phyloP scores from a whole-genome alignment of 148 eudicot genomes.

The Heliosperma pusillum region DNA sequence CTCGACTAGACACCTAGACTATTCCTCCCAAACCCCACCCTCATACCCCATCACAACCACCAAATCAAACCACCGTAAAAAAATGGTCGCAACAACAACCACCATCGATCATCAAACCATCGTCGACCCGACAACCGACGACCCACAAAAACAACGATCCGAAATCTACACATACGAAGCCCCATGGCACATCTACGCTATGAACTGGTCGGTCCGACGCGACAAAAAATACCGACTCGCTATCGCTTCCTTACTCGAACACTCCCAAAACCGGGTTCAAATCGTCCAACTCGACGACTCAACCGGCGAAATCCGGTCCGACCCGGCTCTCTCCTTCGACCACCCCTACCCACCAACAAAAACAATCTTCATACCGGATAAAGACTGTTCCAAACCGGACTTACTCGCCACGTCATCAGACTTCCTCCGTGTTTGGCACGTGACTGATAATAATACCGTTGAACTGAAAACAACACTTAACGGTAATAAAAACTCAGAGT shows the following conservation, averaged over 20 bases:
- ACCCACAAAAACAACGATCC: conserved; percentile 55
- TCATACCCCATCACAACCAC: neutral
- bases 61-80: neutral
- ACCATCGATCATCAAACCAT: conserved; percentile 31
- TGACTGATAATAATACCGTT: conserved; percentile 31
- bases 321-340: conserved; percentile 42
- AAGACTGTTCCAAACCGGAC: conserved; percentile 39
- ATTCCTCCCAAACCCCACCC: neutral
- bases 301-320: conserved; percentile 60
- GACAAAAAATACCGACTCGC: conserved; percentile 89
- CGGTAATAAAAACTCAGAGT: conserved; percentile 71
- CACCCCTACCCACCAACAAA: conserved; percentile 95
- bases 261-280: conserved; percentile 65
- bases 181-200: conserved; percentile 92
- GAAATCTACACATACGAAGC: conserved; percentile 97
- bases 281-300: conserved; percentile 82
- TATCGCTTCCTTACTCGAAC: conserved; percentile 70
- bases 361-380: conserved; percentile 66
- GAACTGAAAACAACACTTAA: conserved; percentile 39
- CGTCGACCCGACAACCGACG: neutral
- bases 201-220: conserved; percentile 86
- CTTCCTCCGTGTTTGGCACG: conserved; percentile 61
- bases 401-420: conserved; percentile 82
- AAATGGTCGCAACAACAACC: conserved; percentile 47
- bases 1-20: no score